phyloP scores from a whole-genome alignment of 768 basidiomycete species.

The Pulveroboletus sp. region DNA sequence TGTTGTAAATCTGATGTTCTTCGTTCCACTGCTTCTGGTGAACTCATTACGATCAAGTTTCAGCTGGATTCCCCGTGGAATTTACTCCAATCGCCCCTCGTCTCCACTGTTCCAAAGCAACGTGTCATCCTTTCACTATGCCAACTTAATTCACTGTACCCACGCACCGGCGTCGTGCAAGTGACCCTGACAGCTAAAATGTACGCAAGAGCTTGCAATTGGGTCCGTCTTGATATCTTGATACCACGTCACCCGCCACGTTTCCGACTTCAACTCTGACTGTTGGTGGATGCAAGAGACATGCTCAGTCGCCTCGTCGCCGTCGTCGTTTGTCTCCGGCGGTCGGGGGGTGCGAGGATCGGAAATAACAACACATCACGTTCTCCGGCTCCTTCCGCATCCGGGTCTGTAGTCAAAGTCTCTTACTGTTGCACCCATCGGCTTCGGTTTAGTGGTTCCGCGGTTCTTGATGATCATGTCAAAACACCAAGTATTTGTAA shows the following conservation, averaged over 20 bases:
- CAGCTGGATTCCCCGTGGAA: neutral
- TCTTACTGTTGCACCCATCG: neutral
- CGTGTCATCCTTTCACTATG: too few species aligned
- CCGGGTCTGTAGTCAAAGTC: constrained; percentile 1
- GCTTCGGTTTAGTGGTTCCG: neutral
- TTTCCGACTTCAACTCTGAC: neutral
- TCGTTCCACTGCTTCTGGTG: neutral
- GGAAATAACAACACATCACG: neutral
- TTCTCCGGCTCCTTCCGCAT: constrained; percentile 3
- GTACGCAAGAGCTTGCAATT: too few species aligned
- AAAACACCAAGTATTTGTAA: neutral
- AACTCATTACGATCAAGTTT: neutral
- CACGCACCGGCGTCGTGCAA: too few species aligned
- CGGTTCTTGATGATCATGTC: neutral
- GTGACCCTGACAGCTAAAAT: too few species aligned
- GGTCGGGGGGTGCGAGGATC: neutral
- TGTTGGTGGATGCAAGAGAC: neutral
- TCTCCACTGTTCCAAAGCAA: too few species aligned
- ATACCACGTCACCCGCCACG: neutral
- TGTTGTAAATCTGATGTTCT: neutral
- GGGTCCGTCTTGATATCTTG: too few species aligned
- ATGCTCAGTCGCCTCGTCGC: neutral
- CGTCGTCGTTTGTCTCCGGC: neutral
- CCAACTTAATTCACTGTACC: too few species aligned
- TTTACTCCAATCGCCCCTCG: too few species aligned